phyloP scores from a whole-genome alignment of 2,329 filamentous ascomycete genomes.

The Lizonia empirigonia region DNA sequence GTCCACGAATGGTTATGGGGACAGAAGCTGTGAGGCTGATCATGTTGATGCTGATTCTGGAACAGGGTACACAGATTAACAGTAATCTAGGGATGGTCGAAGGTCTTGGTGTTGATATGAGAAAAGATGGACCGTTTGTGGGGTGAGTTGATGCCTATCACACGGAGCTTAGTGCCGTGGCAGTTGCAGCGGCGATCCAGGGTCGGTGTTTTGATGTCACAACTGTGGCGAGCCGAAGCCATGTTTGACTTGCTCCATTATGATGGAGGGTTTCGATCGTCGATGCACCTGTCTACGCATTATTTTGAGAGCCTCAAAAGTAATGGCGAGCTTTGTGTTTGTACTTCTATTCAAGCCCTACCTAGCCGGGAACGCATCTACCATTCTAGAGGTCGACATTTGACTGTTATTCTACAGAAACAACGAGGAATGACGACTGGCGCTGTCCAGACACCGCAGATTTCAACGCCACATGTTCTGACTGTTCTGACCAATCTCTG shows the following conservation, averaged over 20 bases:
- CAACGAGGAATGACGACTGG: not conserved
- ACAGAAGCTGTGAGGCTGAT: not conserved
- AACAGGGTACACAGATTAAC: not conserved
- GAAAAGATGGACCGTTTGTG: too few relatives aligned
- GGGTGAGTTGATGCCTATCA: slow-evolving; percentile 6
- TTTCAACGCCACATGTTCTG: not conserved
- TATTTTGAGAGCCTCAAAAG: too few relatives aligned
- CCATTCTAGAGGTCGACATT: not conserved
- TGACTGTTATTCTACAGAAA: not conserved
- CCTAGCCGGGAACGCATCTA: not conserved
- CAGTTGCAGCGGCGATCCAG: slow-evolving; percentile 1
- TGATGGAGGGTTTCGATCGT: not conserved
- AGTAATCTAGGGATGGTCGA: not conserved
- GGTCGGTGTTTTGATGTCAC: not conserved
- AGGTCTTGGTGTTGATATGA: not conserved
- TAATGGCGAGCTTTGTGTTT: not conserved
- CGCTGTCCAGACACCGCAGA: not conserved
- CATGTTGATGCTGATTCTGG: not conserved
- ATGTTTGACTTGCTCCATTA: not conserved
- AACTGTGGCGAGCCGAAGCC: not conserved
- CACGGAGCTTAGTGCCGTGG: slow-evolving; percentile 2
- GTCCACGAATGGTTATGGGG: slow-evolving; percentile 14
- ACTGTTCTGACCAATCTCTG: not conserved
- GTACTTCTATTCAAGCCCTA: not conserved
- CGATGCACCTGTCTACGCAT: too few relatives aligned